Conservation (phyloP, 1,284 basidiomycete genomes). For the Irpex rosettiformis region DNA sequence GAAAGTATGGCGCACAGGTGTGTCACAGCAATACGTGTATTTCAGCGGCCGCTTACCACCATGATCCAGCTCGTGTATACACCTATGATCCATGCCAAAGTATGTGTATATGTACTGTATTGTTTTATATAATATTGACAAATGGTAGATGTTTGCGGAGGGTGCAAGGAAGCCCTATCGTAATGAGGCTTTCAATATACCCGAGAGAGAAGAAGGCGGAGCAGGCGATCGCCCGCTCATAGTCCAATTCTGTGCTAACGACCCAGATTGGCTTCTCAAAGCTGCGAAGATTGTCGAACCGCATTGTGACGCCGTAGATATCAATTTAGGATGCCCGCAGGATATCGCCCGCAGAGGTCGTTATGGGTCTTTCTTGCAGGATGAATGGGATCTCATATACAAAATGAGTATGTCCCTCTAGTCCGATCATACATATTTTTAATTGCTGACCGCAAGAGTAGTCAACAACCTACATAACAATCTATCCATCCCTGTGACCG, state of each 20-base stretch:
- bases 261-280: conserved; percentile 73
- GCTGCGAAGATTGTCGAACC: conserved; percentile 74
- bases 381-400: conserved; percentile 89
- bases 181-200: conserved; percentile 67
- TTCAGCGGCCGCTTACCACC: not conserved
- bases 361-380: conserved; percentile 92
- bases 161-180: conserved; percentile 50
- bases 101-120: conserved; percentile 20
- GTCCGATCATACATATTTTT: not conserved
- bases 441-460: conserved; percentile 25
- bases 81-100: conserved; percentile 97
- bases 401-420: conserved; percentile 43
- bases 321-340: conserved; percentile 96
- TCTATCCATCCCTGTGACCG: conserved; percentile 87
- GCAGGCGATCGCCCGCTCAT: conserved; percentile 80
- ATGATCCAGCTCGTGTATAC: conserved; percentile 77
- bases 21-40: conserved; percentile 16
- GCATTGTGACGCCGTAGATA: conserved; percentile 88
- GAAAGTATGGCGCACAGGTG: conserved; percentile 81
- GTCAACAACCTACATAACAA: conserved; percentile 85
- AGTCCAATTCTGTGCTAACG: conserved; percentile 93
- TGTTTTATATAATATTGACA: too few relatives aligned
- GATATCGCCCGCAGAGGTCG: conserved; percentile 87
- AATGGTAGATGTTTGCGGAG: conserved; percentile 69
- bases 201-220: conserved; percentile 65